Base-by-base conservation (phyloP, 1,139 yeast species). In the Hyphopichia wangnamkhiaoensis region DNA sequence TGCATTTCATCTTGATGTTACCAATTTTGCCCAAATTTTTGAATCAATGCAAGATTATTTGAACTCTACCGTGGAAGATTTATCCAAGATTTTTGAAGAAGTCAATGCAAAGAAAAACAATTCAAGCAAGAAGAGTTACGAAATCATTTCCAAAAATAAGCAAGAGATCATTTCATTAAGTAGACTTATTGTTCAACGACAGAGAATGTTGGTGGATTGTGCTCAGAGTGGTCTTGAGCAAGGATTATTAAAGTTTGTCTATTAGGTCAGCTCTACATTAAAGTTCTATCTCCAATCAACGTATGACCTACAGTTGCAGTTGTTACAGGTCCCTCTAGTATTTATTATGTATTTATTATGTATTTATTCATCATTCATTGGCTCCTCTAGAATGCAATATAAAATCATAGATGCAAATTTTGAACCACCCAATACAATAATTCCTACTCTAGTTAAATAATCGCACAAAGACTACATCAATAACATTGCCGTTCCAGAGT, bases 21-120 rank as follows among this genome's bases (percentile, higher is more conserved):
- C 72, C 33, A 68, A 76, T 42, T 68, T 71, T 48, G 72, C 79
- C 5, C 74, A 76, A 37, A 76, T 89, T 12, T 81, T 89, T 52
- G 95, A 89, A 52, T 81, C 78, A 41, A 82, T 82, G 53, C 96
- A 90, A 58, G 81, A 76, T 42, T 79, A 80, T 40, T 66, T 93
- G 36, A 83, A 83, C 39, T 68, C 75, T 45, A 82, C 90, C 1
- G 93, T 90, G 5, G 98, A 93, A 59, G 82, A 79, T 41, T 68
- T 93, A 31, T 84, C 95, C 2, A 82, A 81, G 52, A 64, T 90
- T 15, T 82, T 90, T 56, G 85, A 80, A 53, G 59, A 59, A 35
- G 74, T 82, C 40, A 76, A 76, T 40, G 68, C 71, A 32, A 76
- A 79, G n/a, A 63, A 67, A 35, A 62, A 65, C 20, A 49, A 50